Conservation (phyloP, 192 early-diverging fungal genomes). For the Phycomyces blakesleeanus region DNA sequence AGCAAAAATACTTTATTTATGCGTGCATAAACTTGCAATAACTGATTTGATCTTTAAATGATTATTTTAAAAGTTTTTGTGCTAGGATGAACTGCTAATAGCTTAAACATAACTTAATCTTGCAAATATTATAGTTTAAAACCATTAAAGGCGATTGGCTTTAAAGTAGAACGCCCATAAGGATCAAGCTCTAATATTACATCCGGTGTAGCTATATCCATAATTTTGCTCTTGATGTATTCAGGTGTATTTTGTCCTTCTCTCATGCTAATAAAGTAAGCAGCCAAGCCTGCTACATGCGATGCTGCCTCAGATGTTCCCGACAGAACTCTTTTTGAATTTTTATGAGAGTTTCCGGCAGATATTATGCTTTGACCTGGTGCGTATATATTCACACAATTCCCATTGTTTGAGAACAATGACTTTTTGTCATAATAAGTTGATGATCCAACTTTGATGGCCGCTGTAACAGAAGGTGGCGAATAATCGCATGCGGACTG, state of each 20-base stretch:
- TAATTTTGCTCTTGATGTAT: not conserved
- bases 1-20: too few species aligned
- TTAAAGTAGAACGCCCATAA: too few species aligned
- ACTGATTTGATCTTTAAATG: too few species aligned
- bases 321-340: constrained; percentile 81
- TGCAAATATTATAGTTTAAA: too few species aligned
- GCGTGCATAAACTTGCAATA: too few species aligned
- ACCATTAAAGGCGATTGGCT: too few species aligned
- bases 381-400: constrained; percentile 91
- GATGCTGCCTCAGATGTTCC: constrained; percentile 94
- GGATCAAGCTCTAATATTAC: not conserved
- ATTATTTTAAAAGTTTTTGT: too few species aligned
- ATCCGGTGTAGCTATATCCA: not conserved
- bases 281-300: constrained; percentile 74
- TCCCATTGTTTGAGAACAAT: constrained; percentile 79
- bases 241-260: not conserved
- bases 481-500: constrained; percentile 62
- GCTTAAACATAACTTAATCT: too few species aligned
- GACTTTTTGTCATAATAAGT: constrained; percentile 74
- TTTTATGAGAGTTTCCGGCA: constrained; percentile 70
- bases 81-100: too few species aligned
- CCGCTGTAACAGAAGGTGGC: constrained; percentile 56
- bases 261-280: constrained; percentile 42
- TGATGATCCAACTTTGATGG: constrained; percentile 84
- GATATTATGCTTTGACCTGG: constrained; percentile 77